Evolutionary conservation across 768 basidiomycete genomes (phyloP), one percentile per base, ranked within the genome.

Genomic region (Mrakia gelida): DNA sequence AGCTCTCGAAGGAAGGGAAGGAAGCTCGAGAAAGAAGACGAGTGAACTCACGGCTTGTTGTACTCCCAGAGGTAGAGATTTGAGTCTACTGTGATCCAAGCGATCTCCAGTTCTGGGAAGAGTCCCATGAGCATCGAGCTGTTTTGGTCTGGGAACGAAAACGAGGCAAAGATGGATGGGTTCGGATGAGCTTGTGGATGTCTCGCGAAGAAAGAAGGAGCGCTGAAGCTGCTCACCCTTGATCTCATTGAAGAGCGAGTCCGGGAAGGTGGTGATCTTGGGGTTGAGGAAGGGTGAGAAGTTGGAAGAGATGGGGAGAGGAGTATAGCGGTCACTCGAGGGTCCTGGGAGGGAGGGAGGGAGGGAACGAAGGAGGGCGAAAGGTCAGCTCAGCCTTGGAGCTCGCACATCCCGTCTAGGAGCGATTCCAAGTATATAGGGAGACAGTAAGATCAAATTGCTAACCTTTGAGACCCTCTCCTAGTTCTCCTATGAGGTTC

Each of bases 1-100:
- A 30, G 26, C 45, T 45, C 45, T 45, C 45, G 49, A 30, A 38
- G 3, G 67, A 34, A 68, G 38, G 26, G 13, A 34, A 26, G 43
- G 26, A 41, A n/a, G 15, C 0, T 34, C 21, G 23, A 30, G 49
- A 23, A 3, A 26, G 34, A 16, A 2, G 10, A 26, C n/a, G 9
- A 5, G 41, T 5, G 5, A 23, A 86, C 91, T 76, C 81, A 96
- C 95, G 94, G 93, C 81, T 96, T 92, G 52, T 90, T 86, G 83
- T 97, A 99, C 84, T 99, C 94, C 97, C 97, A 98, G 32, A 99
- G 86, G 82, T 97, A 93, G 49, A 99, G 87, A 81, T 93, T 93
- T 84, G 95, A 91, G 85, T 98, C 94, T 77, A 96, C 92, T 15
- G 93, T 92, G 80, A 98, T 92, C 94, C 95, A 99, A 0, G 92